Percentiles rank a stretch among this genome's conserved stretches.
Conservation (phyloP, 164 flowering plant species). For the Warburgia ugandensis region DNA sequence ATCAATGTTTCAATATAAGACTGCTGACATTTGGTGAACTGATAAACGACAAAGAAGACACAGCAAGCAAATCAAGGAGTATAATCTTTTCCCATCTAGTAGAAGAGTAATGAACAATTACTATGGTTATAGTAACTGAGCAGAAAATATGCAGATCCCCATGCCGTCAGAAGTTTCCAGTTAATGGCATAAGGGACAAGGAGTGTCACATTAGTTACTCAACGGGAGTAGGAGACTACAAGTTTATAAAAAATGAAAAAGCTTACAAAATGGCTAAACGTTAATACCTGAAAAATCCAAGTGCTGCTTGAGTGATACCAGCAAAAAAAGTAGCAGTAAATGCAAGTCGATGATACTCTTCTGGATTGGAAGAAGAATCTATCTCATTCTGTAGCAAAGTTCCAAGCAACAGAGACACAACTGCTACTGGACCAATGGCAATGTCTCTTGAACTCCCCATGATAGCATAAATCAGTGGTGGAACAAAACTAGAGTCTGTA, state of each 20-base stretch:
- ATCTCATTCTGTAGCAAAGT: slow-evolving; percentile 63
- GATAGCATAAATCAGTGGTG: slow-evolving; percentile 87
- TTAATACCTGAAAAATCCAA: slow-evolving; percentile 72
- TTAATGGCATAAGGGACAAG: no score
- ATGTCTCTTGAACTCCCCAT: slow-evolving; percentile 99
- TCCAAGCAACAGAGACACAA: slow-evolving; percentile 82
- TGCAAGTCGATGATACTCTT: slow-evolving; percentile 63
- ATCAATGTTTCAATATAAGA: background rate
- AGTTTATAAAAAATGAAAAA: background rate
- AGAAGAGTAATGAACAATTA: no score
- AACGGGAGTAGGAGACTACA: background rate
- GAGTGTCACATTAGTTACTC: no score
- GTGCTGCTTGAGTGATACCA: slow-evolving; percentile 75
- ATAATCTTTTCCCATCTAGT: no score
- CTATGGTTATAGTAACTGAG: no score
- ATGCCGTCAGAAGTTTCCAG: no score
- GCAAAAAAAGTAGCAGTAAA: slow-evolving; percentile 97
- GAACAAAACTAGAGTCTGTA: slow-evolving; percentile 90
- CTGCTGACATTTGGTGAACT: no score
- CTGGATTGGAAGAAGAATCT: slow-evolving; percentile 35
- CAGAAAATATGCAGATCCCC: no score
- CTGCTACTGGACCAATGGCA: slow-evolving; percentile 96
- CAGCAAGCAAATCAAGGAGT: no score
- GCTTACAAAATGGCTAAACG: background rate
- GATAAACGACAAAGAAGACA: no score